These are phyloP conservation scores for Ceratocystis eucalypticola DNA, from an alignment of 2,329 filamentous ascomycete genomes.

Conservation along the genomic window DNA sequence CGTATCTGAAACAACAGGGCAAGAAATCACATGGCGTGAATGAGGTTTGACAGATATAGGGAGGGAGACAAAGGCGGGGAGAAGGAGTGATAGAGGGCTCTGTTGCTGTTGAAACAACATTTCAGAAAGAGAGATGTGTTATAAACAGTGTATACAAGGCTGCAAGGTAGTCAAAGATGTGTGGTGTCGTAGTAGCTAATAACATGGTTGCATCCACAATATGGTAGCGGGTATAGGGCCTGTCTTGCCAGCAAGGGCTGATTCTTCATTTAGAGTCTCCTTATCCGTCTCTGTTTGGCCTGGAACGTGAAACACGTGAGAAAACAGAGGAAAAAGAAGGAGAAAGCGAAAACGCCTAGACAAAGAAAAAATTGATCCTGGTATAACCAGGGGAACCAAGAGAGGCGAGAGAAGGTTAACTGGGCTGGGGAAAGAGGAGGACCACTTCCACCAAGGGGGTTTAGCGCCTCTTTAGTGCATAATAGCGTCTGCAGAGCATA, in stretches of 20 bases:
- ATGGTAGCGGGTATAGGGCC: no score
- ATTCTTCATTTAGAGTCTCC: no score
- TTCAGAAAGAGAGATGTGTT: not conserved
- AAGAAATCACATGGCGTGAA: not conserved
- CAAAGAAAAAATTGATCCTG: not conserved
- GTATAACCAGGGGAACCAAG: not conserved
- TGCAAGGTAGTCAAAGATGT: not conserved
- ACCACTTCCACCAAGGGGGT: no score
- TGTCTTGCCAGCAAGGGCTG: no score
- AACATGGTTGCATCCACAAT: no score
- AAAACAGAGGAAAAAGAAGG: not conserved
- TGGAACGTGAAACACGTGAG: not conserved
- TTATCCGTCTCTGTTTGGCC: not conserved
- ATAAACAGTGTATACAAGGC: no score
- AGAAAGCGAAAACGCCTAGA: not conserved
- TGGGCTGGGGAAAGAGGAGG: no score
- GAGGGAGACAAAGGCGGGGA: not conserved
- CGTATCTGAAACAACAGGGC: not conserved
- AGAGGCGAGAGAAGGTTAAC: not conserved
- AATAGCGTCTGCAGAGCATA: no score
- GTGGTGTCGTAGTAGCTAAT: not conserved
- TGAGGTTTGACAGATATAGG: not conserved
- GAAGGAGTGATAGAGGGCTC: not conserved
- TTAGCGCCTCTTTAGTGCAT: no score
- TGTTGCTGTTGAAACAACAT: not conserved